Percentiles rank a stretch among this genome's conserved stretches.
Evolutionary conservation across 164 flowering plant genomes (phyloP).

Genomic region (Warburgia ugandensis): DNA sequence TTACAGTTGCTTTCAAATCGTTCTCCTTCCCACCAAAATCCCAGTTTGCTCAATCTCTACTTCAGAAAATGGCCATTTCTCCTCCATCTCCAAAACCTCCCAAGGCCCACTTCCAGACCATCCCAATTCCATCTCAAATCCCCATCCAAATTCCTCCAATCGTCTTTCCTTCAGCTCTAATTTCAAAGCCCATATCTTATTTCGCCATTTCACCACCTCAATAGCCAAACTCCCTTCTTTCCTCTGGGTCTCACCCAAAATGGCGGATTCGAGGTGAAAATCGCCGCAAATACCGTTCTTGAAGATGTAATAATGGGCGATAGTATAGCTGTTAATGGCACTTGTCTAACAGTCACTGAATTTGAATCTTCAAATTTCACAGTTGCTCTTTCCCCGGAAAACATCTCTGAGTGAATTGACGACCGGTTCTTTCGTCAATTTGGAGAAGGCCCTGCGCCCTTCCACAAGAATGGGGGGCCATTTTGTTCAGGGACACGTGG

Average conservation of each 20-base stretch:
- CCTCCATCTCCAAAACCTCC: no score
- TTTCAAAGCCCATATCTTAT: no score
- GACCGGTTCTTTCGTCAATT: conserved; percentile 56
- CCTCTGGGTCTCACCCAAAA: conserved; percentile 39
- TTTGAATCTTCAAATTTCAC: conserved; percentile 55
- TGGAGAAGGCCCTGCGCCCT: conserved; percentile 52
- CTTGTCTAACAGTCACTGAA: conserved; percentile 77
- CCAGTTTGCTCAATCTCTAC: no score
- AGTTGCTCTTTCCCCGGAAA: conserved; percentile 76
- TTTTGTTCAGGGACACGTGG: conserved; percentile 97
- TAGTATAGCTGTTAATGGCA: conserved; percentile 86
- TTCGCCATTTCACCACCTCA: no score
- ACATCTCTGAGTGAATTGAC: conserved; percentile 58
- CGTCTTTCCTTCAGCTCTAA: no score
- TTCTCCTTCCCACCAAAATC: no score
- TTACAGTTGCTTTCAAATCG: no score
- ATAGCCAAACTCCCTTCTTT: no score
- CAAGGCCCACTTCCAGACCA: no score
- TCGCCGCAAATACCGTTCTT: conserved; percentile 51
- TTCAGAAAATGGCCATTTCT: no score
- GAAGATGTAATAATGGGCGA: conserved; percentile 79
- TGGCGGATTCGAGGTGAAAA: conserved; percentile 63
- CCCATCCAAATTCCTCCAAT: no score
- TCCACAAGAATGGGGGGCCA: conserved; percentile 88
- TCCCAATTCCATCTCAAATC: no score